Evolutionary conservation across 148 eudicot genomes (phyloP).

Genomic region (Agrostemma githago): DNA sequence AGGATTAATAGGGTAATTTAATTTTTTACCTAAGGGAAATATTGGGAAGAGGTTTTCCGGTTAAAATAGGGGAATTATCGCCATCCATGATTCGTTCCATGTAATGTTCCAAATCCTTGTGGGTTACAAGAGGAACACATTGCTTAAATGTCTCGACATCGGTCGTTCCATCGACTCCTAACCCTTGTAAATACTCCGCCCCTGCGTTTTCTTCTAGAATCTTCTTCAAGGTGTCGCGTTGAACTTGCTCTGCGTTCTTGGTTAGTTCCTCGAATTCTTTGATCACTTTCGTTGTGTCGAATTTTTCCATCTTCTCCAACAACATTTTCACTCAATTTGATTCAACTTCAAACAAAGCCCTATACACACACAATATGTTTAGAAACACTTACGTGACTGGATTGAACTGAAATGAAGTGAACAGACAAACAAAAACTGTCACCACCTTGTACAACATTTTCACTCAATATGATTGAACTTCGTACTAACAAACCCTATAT

Average conservation of each 20-base stretch:
- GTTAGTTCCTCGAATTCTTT: conserved; percentile 37
- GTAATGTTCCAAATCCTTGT: conserved; percentile 66
- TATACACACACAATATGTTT: too few relatives aligned
- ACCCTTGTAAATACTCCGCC: conserved; percentile 31
- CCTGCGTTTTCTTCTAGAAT: conserved; percentile 33
- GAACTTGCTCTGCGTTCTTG: conserved; percentile 34
- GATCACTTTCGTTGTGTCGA: conserved; percentile 28
- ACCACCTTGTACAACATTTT: too few relatives aligned
- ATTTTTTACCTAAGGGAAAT: conserved; percentile 63
- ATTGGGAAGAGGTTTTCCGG: conserved; percentile 63
- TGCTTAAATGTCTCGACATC: conserved; percentile 62
- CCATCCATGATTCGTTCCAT: conserved; percentile 69
- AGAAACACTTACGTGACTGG: too few relatives aligned
- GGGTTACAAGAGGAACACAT: conserved; percentile 66
- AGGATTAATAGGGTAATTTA: background rate
- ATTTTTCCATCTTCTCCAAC: conserved; percentile 34
- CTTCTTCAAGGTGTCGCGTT: conserved; percentile 35
- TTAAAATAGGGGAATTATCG: conserved; percentile 54
- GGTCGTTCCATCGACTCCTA: conserved; percentile 38
- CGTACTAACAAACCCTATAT: too few relatives aligned
- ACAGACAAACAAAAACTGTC: too few relatives aligned
- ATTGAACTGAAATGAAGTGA: too few relatives aligned
- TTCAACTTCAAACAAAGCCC: background rate
- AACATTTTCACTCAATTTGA: conserved; percentile 19
- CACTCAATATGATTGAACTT: too few relatives aligned